Evolutionary conservation across 2,329 filamentous ascomycete genomes (phyloP).

Genomic region (Aspergillus intermedius): DNA sequence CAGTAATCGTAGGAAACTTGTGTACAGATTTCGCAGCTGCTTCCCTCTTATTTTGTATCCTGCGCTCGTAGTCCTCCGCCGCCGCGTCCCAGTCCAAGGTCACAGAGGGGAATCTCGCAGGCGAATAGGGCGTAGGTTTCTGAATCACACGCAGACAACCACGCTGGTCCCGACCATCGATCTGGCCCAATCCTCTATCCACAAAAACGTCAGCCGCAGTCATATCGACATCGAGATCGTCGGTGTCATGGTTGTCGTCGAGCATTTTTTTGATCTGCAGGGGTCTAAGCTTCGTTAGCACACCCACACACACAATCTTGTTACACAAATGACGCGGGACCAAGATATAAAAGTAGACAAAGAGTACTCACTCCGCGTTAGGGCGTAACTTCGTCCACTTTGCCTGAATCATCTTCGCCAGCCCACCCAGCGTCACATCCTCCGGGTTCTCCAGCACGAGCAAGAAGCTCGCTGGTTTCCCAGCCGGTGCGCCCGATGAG

Average conservation of each 20-base stretch:
- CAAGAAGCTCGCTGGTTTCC: slow-evolving; percentile 24
- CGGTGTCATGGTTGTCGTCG: slow-evolving; percentile 27
- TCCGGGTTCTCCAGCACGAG: slow-evolving; percentile 27
- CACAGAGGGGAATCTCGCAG: slow-evolving; percentile 28
- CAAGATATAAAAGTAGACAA: background rate
- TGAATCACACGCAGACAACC: slow-evolving; percentile 30
- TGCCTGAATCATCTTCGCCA: slow-evolving; percentile 26
- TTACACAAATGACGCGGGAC: background rate
- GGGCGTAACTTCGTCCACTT: slow-evolving; percentile 30
- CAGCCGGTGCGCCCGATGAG: slow-evolving; percentile 1
- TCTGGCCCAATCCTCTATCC: slow-evolving; percentile 27
- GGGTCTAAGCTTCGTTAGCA: slow-evolving; percentile 17
- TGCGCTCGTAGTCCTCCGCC: slow-evolving; percentile 13
- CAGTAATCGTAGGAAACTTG: slow-evolving; percentile 14
- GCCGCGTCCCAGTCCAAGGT: slow-evolving; percentile 30
- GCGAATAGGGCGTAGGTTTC: slow-evolving; percentile 17
- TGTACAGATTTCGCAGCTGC: slow-evolving; percentile 4
- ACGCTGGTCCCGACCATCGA: slow-evolving; percentile 31
- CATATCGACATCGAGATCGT: slow-evolving; percentile 27
- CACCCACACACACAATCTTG: background rate
- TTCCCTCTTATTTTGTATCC: slow-evolving; percentile 10
- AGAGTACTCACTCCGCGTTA: slow-evolving; percentile 23
- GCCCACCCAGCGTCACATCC: slow-evolving; percentile 20
- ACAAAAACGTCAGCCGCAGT: slow-evolving; percentile 35
- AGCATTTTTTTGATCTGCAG: slow-evolving; percentile 32